phyloP scores from a whole-genome alignment of 331 rosid genomes.

The Rosa hybrid region DNA sequence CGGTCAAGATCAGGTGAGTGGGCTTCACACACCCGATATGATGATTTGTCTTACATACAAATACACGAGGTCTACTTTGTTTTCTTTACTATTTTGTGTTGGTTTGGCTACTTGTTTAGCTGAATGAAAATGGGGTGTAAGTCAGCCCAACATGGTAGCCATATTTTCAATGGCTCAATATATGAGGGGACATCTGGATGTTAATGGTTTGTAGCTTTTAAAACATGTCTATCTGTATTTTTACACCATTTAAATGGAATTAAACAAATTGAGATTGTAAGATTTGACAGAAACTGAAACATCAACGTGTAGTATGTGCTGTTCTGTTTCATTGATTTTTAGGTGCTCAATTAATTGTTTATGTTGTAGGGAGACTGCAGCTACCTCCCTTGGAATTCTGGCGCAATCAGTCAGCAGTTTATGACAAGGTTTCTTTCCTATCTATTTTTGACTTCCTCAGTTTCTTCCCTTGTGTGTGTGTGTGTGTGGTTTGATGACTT shows the following conservation, averaged over 20 bases:
- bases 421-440: slow-evolving; percentile 46
- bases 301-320: background rate
- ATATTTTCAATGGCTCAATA: background rate
- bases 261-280: background rate
- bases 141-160: background rate
- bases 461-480: background rate
- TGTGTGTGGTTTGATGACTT: background rate
- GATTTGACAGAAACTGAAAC: background rate
- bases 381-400: slow-evolving; percentile 76
- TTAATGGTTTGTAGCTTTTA: slow-evolving; percentile 1
- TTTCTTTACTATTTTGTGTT: background rate
- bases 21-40: background rate
- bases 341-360: background rate
- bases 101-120: background rate
- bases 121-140: background rate
- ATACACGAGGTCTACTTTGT: background rate
- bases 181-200: slow-evolving; percentile 1
- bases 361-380: slow-evolving; percentile 68
- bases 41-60: background rate
- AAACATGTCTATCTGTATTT: background rate
- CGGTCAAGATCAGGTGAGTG: slow-evolving; percentile 71
- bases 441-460: background rate
- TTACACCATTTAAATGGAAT: background rate
- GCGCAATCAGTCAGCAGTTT: slow-evolving; percentile 75
- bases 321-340: background rate